Percentiles rank a stretch among this genome's conserved stretches.
These are phyloP conservation scores for Pholiota microspora DNA, from an alignment of 768 basidiomycete genomes.

Conservation along the genomic window DNA sequence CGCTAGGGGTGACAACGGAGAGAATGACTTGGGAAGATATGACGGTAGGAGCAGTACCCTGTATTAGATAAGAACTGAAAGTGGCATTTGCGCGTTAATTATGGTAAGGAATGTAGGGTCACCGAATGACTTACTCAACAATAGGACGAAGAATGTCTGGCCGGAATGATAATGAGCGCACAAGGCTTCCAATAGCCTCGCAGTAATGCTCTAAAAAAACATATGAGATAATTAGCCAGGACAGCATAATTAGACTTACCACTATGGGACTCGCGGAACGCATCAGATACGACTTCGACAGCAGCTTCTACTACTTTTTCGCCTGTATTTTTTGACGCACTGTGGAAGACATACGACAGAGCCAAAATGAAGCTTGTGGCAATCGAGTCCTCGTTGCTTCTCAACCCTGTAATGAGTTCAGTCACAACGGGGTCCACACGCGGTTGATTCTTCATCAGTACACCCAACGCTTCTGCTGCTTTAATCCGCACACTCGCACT, in stretches of 20 bases:
- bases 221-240: not conserved
- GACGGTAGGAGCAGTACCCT: slow-evolving; percentile 66
- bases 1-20: slow-evolving; percentile 46
- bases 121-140: slow-evolving; percentile 51
- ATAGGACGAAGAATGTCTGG: slow-evolving; percentile 63
- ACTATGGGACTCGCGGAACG: slow-evolving; percentile 71
- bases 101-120: no score
- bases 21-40: slow-evolving; percentile 61
- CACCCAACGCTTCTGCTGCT: slow-evolving; percentile 83
- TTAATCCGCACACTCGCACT: slow-evolving; percentile 77
- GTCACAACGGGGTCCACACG: slow-evolving; percentile 93
- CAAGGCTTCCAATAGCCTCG: slow-evolving; percentile 59
- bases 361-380: slow-evolving; percentile 75
- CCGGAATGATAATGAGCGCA: slow-evolving; percentile 61
- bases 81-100: no score
- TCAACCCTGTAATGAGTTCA: slow-evolving; percentile 68
- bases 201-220: slow-evolving; percentile 60
- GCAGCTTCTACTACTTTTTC: slow-evolving; percentile 72
- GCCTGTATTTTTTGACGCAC: slow-evolving; percentile 71
- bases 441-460: slow-evolving; percentile 87
- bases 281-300: slow-evolving; percentile 72
- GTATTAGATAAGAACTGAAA: slow-evolving; percentile 56
- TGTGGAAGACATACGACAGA: slow-evolving; percentile 71
- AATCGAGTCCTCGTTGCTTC: slow-evolving; percentile 63
- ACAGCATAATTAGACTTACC: slow-evolving; percentile 37